phyloP scores from a whole-genome alignment of 257 asterid species.

The Gentiana macrophylla region DNA sequence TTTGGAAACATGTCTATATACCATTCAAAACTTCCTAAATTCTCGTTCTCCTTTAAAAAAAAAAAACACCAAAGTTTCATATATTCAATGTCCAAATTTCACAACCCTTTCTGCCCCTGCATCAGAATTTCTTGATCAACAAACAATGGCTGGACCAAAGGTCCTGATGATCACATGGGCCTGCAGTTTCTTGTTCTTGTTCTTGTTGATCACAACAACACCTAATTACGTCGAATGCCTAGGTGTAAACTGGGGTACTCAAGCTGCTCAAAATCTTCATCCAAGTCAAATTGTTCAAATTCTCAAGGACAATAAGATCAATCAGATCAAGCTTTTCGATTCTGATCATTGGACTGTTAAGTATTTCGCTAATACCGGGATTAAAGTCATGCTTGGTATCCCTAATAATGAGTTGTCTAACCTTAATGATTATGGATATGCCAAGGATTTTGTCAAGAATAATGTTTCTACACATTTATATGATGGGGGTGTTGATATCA shows the following conservation, averaged over 20 bases:
- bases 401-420: slow-evolving; percentile 47
- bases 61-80: too few species aligned
- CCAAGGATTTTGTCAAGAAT: slow-evolving; percentile 49
- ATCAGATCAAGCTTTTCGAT: slow-evolving; percentile 50
- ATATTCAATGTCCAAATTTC: too few species aligned
- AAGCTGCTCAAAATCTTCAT: slow-evolving; percentile 40
- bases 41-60: too few species aligned
- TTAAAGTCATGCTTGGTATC: slow-evolving; percentile 76
- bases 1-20: too few species aligned
- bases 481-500: slow-evolving; percentile 53
- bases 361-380: slow-evolving; percentile 49
- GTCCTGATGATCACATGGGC: slow-evolving; percentile 1
- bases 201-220: not conserved
- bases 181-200: not conserved
- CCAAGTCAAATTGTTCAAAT: slow-evolving; percentile 36
- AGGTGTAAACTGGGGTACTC: slow-evolving; percentile 83
- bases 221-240: slow-evolving; percentile 22
- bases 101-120: too few species aligned
- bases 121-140: not conserved
- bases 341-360: slow-evolving; percentile 49
- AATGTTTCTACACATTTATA: slow-evolving; percentile 48
- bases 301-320: slow-evolving; percentile 53
- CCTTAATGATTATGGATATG: slow-evolving; percentile 31
- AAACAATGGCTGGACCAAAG: slow-evolving; percentile 6
- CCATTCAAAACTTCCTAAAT: too few species aligned